Percentiles rank a stretch among this genome's conserved stretches.
phyloP scores from a whole-genome alignment of 805 yeast species.

The Nakazawaea holstii region DNA sequence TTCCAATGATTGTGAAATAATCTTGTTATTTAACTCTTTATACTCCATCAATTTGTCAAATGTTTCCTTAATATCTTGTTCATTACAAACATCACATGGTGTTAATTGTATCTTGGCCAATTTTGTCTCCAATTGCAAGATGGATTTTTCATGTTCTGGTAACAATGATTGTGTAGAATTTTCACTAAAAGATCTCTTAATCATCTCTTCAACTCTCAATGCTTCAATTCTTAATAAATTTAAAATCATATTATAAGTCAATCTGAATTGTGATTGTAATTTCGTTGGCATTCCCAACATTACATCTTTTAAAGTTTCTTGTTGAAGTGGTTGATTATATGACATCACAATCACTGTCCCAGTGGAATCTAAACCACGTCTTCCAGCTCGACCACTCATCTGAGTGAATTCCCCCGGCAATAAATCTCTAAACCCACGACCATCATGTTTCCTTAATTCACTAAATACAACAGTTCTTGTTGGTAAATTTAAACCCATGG shows the following conservation, averaged over 20 bases:
- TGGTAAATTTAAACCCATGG: slow-evolving; percentile 96
- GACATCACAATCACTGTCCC: slow-evolving; percentile 96
- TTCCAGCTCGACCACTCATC: slow-evolving; percentile 98
- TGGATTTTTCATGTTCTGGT: slow-evolving; percentile 77
- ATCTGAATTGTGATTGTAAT: slow-evolving; percentile 83
- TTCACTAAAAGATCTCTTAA: slow-evolving; percentile 91
- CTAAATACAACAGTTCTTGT: slow-evolving; percentile 94
- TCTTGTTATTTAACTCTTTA: slow-evolving; percentile 34
- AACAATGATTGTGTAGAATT: slow-evolving; percentile 77
- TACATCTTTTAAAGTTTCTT: slow-evolving; percentile 65
- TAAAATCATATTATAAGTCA: slow-evolving; percentile 93
- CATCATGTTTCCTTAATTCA: slow-evolving; percentile 85
- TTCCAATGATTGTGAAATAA: slow-evolving; percentile 42
- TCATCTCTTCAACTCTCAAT: slow-evolving; percentile 95
- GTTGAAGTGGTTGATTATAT: slow-evolving; percentile 57
- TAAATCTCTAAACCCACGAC: slow-evolving; percentile 71
- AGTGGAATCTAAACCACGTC: slow-evolving; percentile 89
- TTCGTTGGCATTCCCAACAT: slow-evolving; percentile 88
- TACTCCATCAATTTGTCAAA: slow-evolving; percentile 42
- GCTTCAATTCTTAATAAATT: slow-evolving; percentile 92
- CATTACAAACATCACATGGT: slow-evolving; percentile 29
- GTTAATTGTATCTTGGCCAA: slow-evolving; percentile 33
- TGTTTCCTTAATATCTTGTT: slow-evolving; percentile 37
- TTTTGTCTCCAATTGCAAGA: slow-evolving; percentile 46
- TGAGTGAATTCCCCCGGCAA: slow-evolving; percentile 97